phyloP scores from a whole-genome alignment of 495 filamentous ascomycete genomes.

The Evernia prunastri region DNA sequence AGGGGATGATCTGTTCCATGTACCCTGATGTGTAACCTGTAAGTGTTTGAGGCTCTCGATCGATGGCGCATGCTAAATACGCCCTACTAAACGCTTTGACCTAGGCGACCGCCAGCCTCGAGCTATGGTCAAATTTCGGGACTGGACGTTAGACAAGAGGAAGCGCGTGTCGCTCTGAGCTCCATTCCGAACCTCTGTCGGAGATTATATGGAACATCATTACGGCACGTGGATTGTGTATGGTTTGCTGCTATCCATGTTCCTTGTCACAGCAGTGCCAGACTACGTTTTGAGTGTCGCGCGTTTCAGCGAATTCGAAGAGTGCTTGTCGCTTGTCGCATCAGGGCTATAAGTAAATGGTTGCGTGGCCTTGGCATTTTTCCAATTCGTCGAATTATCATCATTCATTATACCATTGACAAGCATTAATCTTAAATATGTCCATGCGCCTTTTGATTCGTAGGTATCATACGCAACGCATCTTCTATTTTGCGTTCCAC shows the following conservation, averaged over 20 bases:
- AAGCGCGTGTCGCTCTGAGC: background rate
- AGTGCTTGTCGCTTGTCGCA: background rate
- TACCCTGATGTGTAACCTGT: no score
- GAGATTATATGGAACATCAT: background rate
- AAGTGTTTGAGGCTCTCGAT: no score
- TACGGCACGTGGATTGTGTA: background rate
- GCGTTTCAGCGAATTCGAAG: background rate
- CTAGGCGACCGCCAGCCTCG: no score
- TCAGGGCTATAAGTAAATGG: background rate
- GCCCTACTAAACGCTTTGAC: background rate
- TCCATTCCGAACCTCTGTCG: background rate
- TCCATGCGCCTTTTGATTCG: background rate
- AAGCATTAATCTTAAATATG: background rate
- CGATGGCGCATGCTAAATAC: no score
- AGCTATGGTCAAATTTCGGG: no score
- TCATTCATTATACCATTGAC: no score
- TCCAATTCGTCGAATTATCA: background rate
- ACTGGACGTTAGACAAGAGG: background rate
- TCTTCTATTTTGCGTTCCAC: background rate
- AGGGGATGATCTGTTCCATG: no score
- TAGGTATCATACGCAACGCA: background rate
- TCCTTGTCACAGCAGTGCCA: background rate
- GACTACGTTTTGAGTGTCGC: background rate
- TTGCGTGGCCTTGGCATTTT: background rate
- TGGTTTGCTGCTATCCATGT: background rate